Evolutionary conservation across 2,329 filamentous ascomycete species (phyloP).

Genomic region (Paraconiothyrium sp.): DNA sequence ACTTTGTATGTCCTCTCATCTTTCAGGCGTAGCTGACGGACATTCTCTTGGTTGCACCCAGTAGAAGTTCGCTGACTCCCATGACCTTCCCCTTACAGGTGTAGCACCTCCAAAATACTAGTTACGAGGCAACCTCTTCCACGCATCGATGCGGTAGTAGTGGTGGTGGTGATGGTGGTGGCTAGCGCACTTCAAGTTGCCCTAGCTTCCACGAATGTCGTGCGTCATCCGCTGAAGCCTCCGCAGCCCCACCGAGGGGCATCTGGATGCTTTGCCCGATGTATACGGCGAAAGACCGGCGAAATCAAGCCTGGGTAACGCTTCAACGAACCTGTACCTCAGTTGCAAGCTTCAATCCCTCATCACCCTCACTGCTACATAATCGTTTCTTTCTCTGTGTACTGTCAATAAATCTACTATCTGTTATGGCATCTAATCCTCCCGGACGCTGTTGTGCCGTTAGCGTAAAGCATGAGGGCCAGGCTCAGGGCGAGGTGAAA

Average conservation of each 20-base stretch:
- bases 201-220: neutral
- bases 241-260: slow-evolving; percentile 9
- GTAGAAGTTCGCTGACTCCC: no score
- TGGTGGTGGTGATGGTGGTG: no score
- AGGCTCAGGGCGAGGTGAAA: slow-evolving; percentile 58
- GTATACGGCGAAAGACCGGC: slow-evolving; percentile 8
- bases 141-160: neutral
- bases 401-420: neutral
- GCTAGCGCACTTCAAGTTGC: neutral
- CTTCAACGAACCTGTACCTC: neutral
- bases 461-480: slow-evolving; percentile 63
- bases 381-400: neutral
- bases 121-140: no score
- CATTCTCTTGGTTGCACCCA: no score
- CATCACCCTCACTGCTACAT: neutral
- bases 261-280: slow-evolving; percentile 1
- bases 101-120: no score
- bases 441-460: slow-evolving; percentile 58
- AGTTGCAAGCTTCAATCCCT: neutral
- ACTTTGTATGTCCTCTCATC: no score
- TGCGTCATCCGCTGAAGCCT: neutral
- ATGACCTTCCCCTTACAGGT: no score
- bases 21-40: no score
- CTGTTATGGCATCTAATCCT: slow-evolving; percentile 61
- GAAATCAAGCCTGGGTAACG: neutral